Evolutionary conservation across 2,329 filamentous ascomycete species (phyloP), one percentile per base, ranked within the genome.

Genomic region (Diaporthe citrichinensis): DNA sequence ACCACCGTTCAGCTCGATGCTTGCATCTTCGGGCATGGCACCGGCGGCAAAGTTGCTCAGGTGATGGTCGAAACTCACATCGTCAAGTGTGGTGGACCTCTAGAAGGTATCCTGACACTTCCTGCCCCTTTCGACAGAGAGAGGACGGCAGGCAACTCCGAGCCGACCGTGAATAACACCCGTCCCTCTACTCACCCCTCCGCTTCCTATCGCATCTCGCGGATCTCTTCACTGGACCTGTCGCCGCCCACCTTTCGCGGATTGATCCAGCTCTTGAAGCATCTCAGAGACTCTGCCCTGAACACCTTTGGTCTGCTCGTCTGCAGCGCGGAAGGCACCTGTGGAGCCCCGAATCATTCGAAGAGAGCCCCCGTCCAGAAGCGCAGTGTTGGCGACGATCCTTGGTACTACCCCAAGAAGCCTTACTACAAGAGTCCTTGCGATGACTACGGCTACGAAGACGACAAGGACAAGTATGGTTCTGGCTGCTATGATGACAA

Each of bases 11-110:
- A 44, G n/a, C 7, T 17, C 55, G 53, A 58, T 25, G 15, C 39
- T 28, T 75, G 69, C 31, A 58, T 77, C 36, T 72, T 67, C 17
- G 75, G 75, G 34, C 75, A 75, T 58, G 75, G 69, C 28, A 46
- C 58, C 41, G 75, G 75, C 72, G 75, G 69, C 12, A 4, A 20
- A 28, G 31, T 51, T 53, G 69, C 75, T 31, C 25, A 59, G 15
- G 23, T 36, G 49, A 28, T 75, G 57, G 39, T 68, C 20, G 44
- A 25, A 17, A 31, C 31, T 14, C 36, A 68, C 8, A 3, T 14
- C 9, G 14, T 59, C 15, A 23, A 51, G 8, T 68, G 62, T 58
- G 75, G 73, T 20, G 62, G 69, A 46, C 41, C 36, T 15, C 49
- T 75, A 2, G 73, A 73, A 8, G 69, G 34, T 46, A 41, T 34